Percentiles rank a stretch among this genome's conserved stretches.
phyloP scores from a whole-genome alignment of 2,329 filamentous ascomycete genomes.

The Fusarium sublunatum region DNA sequence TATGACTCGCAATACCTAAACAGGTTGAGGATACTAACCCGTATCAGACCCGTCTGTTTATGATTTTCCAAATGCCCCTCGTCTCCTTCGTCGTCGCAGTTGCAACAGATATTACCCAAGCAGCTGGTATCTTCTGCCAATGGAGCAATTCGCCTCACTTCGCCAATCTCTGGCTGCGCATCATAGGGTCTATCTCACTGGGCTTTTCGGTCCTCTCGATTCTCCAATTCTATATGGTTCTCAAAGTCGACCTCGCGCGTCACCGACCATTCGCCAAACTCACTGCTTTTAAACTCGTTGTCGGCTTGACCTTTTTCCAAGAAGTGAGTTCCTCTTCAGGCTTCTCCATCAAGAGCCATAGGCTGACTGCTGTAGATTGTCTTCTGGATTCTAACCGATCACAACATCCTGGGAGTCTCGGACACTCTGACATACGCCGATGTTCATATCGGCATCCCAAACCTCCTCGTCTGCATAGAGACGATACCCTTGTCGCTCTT shows the following conservation, averaged over 20 bases:
- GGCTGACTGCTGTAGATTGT: constrained; percentile 15
- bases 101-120: constrained; percentile 32
- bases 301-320: constrained; percentile 34
- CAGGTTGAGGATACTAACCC: background rate
- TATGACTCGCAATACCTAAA: accelerated
- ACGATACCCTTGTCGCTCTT: constrained; percentile 38
- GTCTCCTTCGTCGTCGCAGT: constrained; percentile 20
- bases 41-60: constrained; percentile 33
- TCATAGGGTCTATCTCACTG: constrained; percentile 23
- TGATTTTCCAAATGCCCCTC: constrained; percentile 42
- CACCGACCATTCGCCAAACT: constrained; percentile 38
- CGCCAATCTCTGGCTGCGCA: constrained; percentile 25
- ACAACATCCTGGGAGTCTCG: constrained; percentile 17
- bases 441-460: constrained; percentile 38
- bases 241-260: constrained; percentile 32
- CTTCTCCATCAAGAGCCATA: accelerated
- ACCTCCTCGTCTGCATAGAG: constrained; percentile 32
- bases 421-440: constrained; percentile 38
- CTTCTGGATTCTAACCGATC: constrained; percentile 34
- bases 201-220: constrained; percentile 27
- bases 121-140: constrained; percentile 33
- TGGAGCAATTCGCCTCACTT: constrained; percentile 25
- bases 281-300: constrained; percentile 36
- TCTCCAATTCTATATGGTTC: constrained; percentile 30
- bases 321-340: constrained; percentile 3